phyloP scores from a whole-genome alignment of 2,329 filamentous ascomycete genomes.

The Sclerotinia glacialis region DNA sequence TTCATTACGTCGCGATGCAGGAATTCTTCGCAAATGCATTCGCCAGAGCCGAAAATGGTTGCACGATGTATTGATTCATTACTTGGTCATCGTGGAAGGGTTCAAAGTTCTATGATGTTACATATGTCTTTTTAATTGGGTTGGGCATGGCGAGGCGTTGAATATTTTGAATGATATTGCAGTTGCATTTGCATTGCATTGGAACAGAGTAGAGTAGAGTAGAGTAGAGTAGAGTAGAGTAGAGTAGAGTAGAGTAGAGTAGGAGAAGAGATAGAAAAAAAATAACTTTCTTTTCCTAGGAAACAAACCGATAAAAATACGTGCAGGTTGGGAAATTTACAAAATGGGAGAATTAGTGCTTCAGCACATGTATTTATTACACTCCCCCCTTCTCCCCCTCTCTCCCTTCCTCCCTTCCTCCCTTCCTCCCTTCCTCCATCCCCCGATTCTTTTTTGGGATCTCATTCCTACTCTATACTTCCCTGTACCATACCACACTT shows the following conservation, averaged over 20 bases:
- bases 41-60: constrained; percentile 51
- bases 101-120: neutral
- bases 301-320: neutral
- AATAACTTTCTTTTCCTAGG: neutral
- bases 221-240: neutral
- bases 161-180: neutral
- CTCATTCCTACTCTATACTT: too few relatives aligned
- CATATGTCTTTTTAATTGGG: neutral
- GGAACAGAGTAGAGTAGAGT: neutral
- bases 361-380: neutral
- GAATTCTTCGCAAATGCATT: constrained; percentile 84
- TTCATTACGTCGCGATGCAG: constrained; percentile 96
- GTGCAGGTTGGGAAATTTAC: neutral
- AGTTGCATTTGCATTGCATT: neutral
- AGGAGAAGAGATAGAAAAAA: constrained; percentile 5
- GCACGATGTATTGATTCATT: constrained; percentile 31
- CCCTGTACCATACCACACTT: neutral
- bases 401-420: too few relatives aligned
- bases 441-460: too few relatives aligned
- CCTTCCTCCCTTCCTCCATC: too few relatives aligned
- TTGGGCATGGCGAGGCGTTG: constrained; percentile 12
- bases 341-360: neutral
- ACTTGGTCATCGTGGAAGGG: neutral
- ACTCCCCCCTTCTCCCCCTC: too few relatives aligned
- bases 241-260: neutral